A percentile compares a stretch with the other conserved stretches of the same genome.
These are phyloP conservation scores for Lactifluus volemus DNA, from an alignment of 768 basidiomycete genomes.

Conservation along the genomic window DNA sequence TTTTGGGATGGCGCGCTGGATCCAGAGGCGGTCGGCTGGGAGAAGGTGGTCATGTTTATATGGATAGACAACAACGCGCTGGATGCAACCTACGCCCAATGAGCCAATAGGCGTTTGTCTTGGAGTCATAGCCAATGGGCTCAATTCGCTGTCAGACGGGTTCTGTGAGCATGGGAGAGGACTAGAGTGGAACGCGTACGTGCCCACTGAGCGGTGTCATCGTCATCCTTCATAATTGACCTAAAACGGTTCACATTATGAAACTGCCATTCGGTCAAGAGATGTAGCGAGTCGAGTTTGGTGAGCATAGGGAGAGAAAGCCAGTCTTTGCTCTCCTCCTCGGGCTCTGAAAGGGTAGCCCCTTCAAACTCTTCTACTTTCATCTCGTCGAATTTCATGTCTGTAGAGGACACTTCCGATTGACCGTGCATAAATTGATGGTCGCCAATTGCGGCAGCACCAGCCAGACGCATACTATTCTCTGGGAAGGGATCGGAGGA, in stretches of 20 bases:
- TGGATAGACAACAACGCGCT: background rate
- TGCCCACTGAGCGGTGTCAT: constrained; percentile 74
- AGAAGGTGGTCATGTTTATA: background rate
- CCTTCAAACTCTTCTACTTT: constrained; percentile 8
- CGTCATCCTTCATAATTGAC: constrained; percentile 67
- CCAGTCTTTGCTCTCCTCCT: constrained; percentile 54
- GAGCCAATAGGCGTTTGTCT: constrained; percentile 75
- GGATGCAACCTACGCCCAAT: constrained; percentile 55
- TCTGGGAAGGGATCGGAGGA: background rate
- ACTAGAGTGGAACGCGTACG: constrained; percentile 21
- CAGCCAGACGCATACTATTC: background rate
- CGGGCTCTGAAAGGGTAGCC: constrained; percentile 4
- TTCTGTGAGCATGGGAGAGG: background rate
- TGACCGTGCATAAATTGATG: background rate
- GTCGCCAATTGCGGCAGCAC: background rate
- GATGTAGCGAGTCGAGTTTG: constrained; percentile 68
- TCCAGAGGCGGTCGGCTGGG: constrained; percentile 75
- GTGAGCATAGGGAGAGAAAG: constrained; percentile 56
- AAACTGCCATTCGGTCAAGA: constrained; percentile 80
- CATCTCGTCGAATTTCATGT: background rate
- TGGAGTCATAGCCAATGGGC: constrained; percentile 76
- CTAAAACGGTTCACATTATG: constrained; percentile 65
- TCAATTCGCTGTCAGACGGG: constrained; percentile 55
- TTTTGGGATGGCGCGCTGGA: constrained; percentile 61
- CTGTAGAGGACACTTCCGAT: background rate